Evolutionary conservation across 75 land plant species (phyloP), one percentile per base, ranked within the genome.

Genomic region (Larix kaempferi): DNA sequence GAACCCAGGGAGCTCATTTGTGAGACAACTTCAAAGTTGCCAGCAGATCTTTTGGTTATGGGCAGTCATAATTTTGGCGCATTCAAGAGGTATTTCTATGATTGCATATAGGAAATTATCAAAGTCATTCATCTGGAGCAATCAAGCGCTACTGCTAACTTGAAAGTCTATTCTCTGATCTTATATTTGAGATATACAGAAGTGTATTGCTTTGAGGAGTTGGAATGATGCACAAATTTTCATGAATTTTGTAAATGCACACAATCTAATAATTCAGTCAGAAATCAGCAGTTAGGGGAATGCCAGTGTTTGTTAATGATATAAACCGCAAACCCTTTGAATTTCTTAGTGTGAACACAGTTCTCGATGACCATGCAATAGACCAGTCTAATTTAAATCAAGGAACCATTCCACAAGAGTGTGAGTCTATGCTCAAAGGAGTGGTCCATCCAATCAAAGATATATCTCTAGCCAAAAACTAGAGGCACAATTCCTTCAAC

Each of bases 41-140:
- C 79, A 19, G 90, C 91, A 21, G 86, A 87, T 78, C 65, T 89
- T 35, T 80, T 89, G 26, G 89, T 89, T 59, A 82, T 89, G 89
- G 91, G 91, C 8, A 84, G 86, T 59, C 89, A 85, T 74, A 74
- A 80, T 33, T 74, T 59, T 77, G 87, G 91, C 21, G 58, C 78
- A 27, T 78, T 87, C 77, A 86, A 87, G 59, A 87, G 91, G 89
- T 87, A 57, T 56, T 25, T 57, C n/a, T 54, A 15, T 41, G 8
- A 14, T 67, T 66, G 15, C 74, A 69, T 29, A 52, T 57, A 21
- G 74, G 21, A 76, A 63, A 8, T 17, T 39, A 10, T 67, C 49
- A 67, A 16, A 41, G 13, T 69, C 37, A 21, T 66, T 69, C 3
- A 69, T 11, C n/a, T 69, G 52, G 73, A 39, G 12, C 3, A 44